Evolutionary conservation across 805 yeast species (phyloP).

Genomic region (Saturnispora ahearnii): DNA sequence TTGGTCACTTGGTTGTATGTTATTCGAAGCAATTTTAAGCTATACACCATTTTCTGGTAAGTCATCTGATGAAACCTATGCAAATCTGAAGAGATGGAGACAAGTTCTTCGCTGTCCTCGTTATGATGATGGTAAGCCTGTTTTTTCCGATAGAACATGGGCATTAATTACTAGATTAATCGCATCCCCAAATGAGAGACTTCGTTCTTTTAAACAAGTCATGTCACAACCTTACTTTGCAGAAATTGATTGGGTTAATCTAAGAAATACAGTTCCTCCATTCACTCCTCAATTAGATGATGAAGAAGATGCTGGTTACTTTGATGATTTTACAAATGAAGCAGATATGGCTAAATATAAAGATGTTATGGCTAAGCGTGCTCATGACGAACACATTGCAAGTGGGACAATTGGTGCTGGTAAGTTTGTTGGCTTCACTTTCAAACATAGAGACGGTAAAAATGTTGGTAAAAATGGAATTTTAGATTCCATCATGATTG

Average conservation of each 20-base stretch:
- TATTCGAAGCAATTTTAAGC: constrained; percentile 92
- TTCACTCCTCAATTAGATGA: constrained; percentile 94
- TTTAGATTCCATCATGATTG: constrained; percentile 25
- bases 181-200: constrained; percentile 67
- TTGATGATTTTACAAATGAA: constrained; percentile 94
- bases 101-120: constrained; percentile 82
- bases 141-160: constrained; percentile 96
- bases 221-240: constrained; percentile 71
- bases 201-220: constrained; percentile 74
- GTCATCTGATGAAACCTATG: constrained; percentile 88
- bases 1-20: constrained; percentile 97
- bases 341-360: constrained; percentile 96
- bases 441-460: constrained; percentile 62
- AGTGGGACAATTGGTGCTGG: constrained; percentile 52
- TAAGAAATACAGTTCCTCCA: constrained; percentile 76
- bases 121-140: constrained; percentile 82
- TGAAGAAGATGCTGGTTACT: constrained; percentile 97
- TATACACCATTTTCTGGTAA: constrained; percentile 96
- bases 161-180: constrained; percentile 69
- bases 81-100: constrained; percentile 89
- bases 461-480: constrained; percentile 16
- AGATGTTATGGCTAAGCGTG: constrained; percentile 90
- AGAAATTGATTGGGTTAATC: constrained; percentile 69
- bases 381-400: constrained; percentile 71
- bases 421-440: constrained; percentile 90